phyloP scores from a whole-genome alignment of 2,329 filamentous ascomycete species.

The Phialocephala sp. region DNA sequence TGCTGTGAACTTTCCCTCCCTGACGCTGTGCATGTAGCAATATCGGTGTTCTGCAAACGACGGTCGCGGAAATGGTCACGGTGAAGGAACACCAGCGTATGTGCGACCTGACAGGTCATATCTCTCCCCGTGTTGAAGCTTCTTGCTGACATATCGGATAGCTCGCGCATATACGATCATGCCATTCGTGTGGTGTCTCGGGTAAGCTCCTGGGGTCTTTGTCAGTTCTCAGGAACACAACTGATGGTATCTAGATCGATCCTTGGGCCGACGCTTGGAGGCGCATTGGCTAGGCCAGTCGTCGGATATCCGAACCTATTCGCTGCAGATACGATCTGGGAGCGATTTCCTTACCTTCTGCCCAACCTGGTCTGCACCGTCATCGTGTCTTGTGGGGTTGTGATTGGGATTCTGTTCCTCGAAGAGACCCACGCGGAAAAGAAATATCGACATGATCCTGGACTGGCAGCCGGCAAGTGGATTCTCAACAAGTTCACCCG shows the following conservation, averaged over 20 bases:
- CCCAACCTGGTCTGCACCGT: constrained; percentile 88
- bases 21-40: constrained; percentile 61
- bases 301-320: constrained; percentile 81
- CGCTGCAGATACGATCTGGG: constrained; percentile 76
- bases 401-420: constrained; percentile 82
- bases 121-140: constrained; percentile 40
- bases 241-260: constrained; percentile 67
- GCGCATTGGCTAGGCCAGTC: constrained; percentile 85
- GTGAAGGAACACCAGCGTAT: constrained; percentile 90
- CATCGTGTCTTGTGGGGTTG: constrained; percentile 77
- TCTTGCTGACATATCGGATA: constrained; percentile 46
- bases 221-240: constrained; percentile 12
- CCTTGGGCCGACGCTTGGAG: constrained; percentile 88
- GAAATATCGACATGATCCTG: constrained; percentile 76
- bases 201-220: constrained; percentile 55
- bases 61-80: constrained; percentile 90
- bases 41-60: constrained; percentile 93
- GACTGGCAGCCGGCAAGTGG: constrained; percentile 77
- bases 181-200: constrained; percentile 97
- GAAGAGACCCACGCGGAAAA: constrained; percentile 92
- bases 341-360: constrained; percentile 85
- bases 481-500: constrained; percentile 54
- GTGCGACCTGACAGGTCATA: constrained; percentile 44
- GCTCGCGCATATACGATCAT: constrained; percentile 95
- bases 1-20: constrained; percentile 9